phyloP scores from a whole-genome alignment of 345 rosid species.

The Gossypium turneri region DNA sequence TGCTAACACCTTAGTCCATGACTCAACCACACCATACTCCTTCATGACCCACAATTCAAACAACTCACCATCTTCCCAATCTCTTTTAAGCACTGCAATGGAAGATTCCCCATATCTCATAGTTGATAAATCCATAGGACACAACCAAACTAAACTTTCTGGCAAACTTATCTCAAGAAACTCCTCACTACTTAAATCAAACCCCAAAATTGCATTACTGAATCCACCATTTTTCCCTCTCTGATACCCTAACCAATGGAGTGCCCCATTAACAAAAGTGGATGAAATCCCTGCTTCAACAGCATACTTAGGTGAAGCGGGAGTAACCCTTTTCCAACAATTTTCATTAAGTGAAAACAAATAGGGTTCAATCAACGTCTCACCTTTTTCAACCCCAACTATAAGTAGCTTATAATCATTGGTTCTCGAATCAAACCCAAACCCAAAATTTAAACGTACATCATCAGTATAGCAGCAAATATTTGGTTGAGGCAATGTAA shows the following conservation, averaged over 20 bases:
- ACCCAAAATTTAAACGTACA: neutral
- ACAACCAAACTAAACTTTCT: neutral
- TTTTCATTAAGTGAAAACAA: constrained; percentile 4
- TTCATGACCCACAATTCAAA: neutral
- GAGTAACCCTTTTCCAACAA: neutral
- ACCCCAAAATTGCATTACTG: neutral
- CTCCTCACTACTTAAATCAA: neutral
- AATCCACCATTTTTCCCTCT: neutral
- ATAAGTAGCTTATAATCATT: neutral
- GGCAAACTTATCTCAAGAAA: neutral
- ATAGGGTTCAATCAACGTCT: neutral
- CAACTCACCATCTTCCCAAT: neutral
- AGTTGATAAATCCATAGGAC: neutral
- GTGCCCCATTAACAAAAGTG: neutral
- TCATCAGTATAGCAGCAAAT: neutral
- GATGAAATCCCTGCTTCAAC: neutral
- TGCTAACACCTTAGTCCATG: neutral
- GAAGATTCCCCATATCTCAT: neutral
- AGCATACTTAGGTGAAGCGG: neutral
- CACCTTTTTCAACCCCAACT: neutral
- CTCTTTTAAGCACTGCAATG: neutral
- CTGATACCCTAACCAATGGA: neutral
- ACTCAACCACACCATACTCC: neutral
- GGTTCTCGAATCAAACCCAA: neutral
- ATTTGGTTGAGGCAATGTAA: neutral